Base-by-base conservation (phyloP, 306 rosid genomes). In the Castanea mollissima region DNA sequence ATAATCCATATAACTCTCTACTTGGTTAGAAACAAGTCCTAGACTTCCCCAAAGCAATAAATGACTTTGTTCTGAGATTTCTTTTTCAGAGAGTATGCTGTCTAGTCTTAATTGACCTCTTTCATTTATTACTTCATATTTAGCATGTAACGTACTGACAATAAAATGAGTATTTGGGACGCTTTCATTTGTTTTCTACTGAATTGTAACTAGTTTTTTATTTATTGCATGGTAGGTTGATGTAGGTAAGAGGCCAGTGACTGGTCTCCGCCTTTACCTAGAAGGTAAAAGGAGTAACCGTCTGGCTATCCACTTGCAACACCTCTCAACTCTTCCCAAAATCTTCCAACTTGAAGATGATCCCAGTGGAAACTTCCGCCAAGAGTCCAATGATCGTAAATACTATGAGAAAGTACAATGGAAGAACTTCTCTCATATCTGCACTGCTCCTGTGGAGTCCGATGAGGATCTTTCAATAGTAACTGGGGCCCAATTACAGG, bases 401-500 rank as follows among this genome's bases (percentile, higher is more conserved):
- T 94, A 89, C 84, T 90, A 82, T 41, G 99, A 94, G 86, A 94
- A 92, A 90, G 99, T 94, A 73, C 99, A 87, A 75, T 94, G 97
- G 93, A 94, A 94, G 92, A 91, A 90, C 89, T 94, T 94, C 83
- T 94, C 99, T 80, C 99, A 92, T 60, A 97, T 94, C 68, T 94
- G 97, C 83, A 92, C 99, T 73, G 95, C 99, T 54, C 97, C 99
- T 8, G 95, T 92, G 75, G 95, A 94, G 63, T 85, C 99, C 0
- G 91, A 91, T 8, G 97, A 94, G 81, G 97, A 90, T 73, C 91
- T 86, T 70, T 84, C 97, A 11, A 81, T 94, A 71, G 97, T 94
- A 71, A 94, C 99, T 0, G 99, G 99, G 74, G 99, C 97, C 65
- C 95, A 91, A 76, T 84, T 94, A 70, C 99, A 91, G 81, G 97